Base-by-base conservation (phyloP, 192 early-diverging fungal species). In the Coemansia sp. region DNA sequence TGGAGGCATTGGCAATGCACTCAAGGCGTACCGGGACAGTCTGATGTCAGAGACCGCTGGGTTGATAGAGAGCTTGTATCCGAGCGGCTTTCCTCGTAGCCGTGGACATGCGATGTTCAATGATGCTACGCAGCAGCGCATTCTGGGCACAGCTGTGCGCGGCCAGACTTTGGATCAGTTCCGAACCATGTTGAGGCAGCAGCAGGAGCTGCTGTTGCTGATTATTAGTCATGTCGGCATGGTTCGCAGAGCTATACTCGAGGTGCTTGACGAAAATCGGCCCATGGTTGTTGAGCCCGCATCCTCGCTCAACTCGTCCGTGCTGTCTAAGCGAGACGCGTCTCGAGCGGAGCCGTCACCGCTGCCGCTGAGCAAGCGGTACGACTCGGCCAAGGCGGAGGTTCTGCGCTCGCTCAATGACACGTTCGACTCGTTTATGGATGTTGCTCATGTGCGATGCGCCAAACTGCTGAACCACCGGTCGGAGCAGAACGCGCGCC, bases 151-250 rank as follows among this genome's bases (percentile, higher is more conserved):
- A 18, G 88, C 87, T 1, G 80, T 95, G 7, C 88, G 92, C 0
- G 89, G 80, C 16, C 95, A 97, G 93, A 90, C 92, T 2, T 92
- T 96, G 73, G 89, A 93, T 50, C 84, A 92, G 22, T 99, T 95
- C 71, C 91, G 91, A 65, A 86, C 90, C 27, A 86, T 94, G 76
- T 73, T 97, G 3, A 69, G 92, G 8, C 88, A 87, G 50, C 89
- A 97, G 62, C 94, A 93, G 67, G 85, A 90, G 5, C 84, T 91
- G 16, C 76, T 96, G 31, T 75, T 97, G 0, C 87, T 91, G 29
- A 85, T 90, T 3, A 87, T 97, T 49, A 88, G 92, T 65, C 85
- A 93, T 34, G 80, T 90, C 22, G 79, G 88, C 27, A 83, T 92
- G 24, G 91, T 93, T 29, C 90, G 95, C 65, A 89, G 92, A 10